Evolutionary conservation across 2,329 filamentous ascomycete genomes (phyloP), one percentile per base, ranked within the genome.

Genomic region (Fusarium albosuccineum): DNA sequence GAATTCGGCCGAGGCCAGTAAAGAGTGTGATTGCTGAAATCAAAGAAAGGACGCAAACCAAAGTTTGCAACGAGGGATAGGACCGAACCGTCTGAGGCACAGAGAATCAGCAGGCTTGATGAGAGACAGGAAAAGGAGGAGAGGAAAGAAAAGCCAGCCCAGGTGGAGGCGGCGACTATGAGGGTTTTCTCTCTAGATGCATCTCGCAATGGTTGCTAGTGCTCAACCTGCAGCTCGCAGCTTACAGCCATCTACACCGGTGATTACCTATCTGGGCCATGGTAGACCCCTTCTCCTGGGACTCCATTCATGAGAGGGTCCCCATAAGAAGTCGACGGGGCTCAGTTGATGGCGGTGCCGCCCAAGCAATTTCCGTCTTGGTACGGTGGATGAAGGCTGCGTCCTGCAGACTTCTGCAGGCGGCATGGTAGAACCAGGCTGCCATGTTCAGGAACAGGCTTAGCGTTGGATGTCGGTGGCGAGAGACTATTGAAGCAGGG

Each of bases 41-140:
- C 69, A 81, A 80, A 57, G 79, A 81, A 78, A 73, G 77, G 76
- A 79, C 78, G 76, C 75, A 80, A 77, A 79, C 76, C 73, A 72
- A 67, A 67, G 77, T 75, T 67, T 75, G 75, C 78, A 78, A 70
- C 42, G 37, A 68, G 74, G 74, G 70, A 67, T 71, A 58, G 67
- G 51, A 76, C 74, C 68, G 67, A 74, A 69, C 70, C 68, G 69
- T 77, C 70, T 67, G 55, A 53, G 57, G 56, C 68, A 70, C 59
- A 72, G 60, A 70, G 66, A 70, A 62, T 56, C 60, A 68, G 62
- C 53, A 70, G 61, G 64, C 59, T 70, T 71, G 67, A 70, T 68
- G 40, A 44, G 55, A 52, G 42, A 56, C 45, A 64, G 53, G 82
- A 85, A 2, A 82, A 82, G 58, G 57, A 42, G 22, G 40, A 68